phyloP scores from a whole-genome alignment of 306 rosid genomes.

The Citrullus mucosospermus region DNA sequence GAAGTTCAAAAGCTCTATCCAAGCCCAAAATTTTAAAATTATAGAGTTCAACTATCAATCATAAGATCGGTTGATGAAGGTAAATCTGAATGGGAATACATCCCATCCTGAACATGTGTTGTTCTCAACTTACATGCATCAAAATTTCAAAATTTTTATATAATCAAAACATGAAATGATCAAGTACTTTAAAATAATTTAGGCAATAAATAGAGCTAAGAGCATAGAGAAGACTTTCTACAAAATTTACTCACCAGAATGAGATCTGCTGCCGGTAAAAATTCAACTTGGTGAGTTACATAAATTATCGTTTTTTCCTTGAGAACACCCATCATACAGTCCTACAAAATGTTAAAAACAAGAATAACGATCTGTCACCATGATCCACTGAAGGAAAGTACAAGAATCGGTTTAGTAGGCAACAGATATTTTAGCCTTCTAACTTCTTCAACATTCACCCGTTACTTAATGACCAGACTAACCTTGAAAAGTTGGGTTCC shows the following conservation, averaged over 20 bases:
- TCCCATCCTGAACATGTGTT: not conserved
- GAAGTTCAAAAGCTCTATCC: not conserved
- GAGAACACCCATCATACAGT: slow-evolving; percentile 84
- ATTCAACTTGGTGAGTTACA: slow-evolving; percentile 98
- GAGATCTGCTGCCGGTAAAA: slow-evolving; percentile 93
- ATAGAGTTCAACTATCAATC: not conserved
- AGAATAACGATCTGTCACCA: not conserved
- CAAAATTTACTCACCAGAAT: slow-evolving; percentile 50
- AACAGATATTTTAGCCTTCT: not conserved
- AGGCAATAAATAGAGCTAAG: not conserved
- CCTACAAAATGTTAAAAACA: slow-evolving; percentile 25
- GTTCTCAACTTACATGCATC: not conserved
- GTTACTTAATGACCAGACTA: not conserved
- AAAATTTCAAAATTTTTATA: not conserved
- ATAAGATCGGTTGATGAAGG: not conserved
- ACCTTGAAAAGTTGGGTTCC: slow-evolving; percentile 87
- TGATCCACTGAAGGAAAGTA: not conserved
- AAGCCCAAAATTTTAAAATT: not conserved
- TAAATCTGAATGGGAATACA: not conserved
- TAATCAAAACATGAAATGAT: not conserved
- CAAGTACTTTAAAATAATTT: not conserved
- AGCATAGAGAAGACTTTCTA: not conserved
- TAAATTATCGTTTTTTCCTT: slow-evolving; percentile 63
- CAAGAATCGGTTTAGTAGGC: not conserved
- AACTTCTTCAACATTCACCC: not conserved